These are phyloP conservation scores for Metrosideros polymorpha DNA, from an alignment of 441 rosid species.

Conservation along the genomic window DNA sequence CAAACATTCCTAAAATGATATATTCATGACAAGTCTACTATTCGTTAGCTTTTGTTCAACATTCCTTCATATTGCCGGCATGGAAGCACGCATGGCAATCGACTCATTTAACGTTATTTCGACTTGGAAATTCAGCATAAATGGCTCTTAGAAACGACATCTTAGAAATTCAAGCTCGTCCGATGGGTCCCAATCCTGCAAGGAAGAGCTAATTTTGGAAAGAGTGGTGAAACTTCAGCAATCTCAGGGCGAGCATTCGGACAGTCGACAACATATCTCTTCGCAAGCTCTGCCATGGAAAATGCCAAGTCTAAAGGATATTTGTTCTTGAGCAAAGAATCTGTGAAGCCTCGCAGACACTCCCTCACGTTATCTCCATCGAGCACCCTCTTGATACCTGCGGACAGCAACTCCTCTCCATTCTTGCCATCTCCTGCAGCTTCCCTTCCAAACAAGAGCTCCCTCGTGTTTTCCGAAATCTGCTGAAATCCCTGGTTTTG, in stretches of 20 bases:
- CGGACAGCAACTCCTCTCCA: not conserved
- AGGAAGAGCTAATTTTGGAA: not conserved
- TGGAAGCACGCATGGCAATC: rapidly evolving
- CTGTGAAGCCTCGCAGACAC: not conserved
- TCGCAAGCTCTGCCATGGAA: not conserved
- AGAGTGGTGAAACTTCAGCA: not conserved
- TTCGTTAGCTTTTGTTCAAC: not conserved
- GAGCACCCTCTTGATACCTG: not conserved
- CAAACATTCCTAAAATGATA: not conserved
- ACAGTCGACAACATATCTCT: not conserved
- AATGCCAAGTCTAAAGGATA: not conserved
- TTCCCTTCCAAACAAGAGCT: not conserved
- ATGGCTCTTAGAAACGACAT: not conserved
- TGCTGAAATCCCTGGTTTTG: not conserved
- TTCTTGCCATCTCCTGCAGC: not conserved
- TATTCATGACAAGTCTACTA: rapidly evolving
- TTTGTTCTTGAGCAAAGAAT: not conserved
- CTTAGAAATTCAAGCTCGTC: not conserved
- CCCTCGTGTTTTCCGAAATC: not conserved
- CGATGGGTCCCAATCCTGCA: rapidly evolving
- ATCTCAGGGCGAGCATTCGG: not conserved
- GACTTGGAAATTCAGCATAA: not conserved
- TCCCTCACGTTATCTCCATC: not conserved
- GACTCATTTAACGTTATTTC: rapidly evolving
- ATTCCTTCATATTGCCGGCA: not conserved